Percentiles rank a stretch among this genome's conserved stretches.
Conservation (phyloP, 169 alveolate genomes). For the Toxoplasma gondii region DNA sequence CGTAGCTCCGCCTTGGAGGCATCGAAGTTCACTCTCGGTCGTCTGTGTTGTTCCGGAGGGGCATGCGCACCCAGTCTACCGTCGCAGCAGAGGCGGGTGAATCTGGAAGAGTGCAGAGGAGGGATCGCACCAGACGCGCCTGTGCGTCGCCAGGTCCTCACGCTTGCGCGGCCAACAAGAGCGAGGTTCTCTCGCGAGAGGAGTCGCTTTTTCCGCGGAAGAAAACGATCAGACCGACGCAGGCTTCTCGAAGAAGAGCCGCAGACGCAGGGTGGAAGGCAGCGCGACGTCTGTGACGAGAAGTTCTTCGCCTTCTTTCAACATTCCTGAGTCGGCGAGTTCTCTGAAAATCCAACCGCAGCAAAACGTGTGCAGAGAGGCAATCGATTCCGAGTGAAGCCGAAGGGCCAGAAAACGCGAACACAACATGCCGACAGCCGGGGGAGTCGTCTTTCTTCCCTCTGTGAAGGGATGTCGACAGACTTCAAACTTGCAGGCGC, state of each 20-base stretch:
- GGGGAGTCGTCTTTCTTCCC: background rate
- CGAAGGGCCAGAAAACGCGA: background rate
- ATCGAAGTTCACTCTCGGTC: no score
- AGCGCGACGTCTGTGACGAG: slow-evolving; percentile 15
- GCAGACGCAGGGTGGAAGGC: background rate
- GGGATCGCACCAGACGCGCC: no score
- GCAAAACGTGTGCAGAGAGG: background rate
- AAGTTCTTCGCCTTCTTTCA: slow-evolving; percentile 14
- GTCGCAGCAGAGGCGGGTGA: no score
- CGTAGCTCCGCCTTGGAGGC: no score
- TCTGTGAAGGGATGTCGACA: background rate
- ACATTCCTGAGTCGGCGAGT: background rate
- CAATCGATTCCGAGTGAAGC: background rate
- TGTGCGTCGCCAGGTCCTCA: no score
- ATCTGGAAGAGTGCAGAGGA: no score
- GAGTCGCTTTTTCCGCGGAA: no score
- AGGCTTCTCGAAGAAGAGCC: background rate
- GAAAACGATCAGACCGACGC: background rate
- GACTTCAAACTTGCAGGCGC: no score
- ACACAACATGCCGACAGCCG: background rate
- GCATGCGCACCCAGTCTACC: no score
- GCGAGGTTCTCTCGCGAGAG: no score
- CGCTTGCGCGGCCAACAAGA: no score
- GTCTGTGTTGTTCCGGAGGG: no score
- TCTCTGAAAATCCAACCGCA: background rate